Percentiles rank a stretch among this genome's conserved stretches.
phyloP scores from a whole-genome alignment of 306 rosid genomes.

The Castanospermum australe region DNA sequence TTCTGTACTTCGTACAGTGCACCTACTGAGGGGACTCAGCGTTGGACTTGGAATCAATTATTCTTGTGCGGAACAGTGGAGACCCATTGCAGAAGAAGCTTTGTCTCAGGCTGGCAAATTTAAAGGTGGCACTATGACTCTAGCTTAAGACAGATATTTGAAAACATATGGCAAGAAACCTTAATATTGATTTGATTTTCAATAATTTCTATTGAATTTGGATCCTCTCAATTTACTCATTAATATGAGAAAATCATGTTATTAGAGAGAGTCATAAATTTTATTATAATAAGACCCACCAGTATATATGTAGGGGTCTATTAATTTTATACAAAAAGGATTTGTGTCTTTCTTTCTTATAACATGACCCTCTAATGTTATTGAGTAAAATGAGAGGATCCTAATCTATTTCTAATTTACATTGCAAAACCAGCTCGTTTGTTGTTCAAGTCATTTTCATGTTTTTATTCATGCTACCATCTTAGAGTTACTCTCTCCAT shows the following conservation, averaged over 20 bases:
- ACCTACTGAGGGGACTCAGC: slow-evolving; percentile 90
- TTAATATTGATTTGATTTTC: not conserved
- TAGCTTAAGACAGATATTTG: not conserved
- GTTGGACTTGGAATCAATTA: slow-evolving; percentile 95
- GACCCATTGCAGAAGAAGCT: slow-evolving; percentile 93
- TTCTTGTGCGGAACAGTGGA: slow-evolving; percentile 97
- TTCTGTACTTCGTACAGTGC: slow-evolving; percentile 92
- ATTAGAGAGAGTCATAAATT: no score
- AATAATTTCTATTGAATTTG: slow-evolving; percentile 2
- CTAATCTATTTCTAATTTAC: no score
- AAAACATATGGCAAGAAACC: slow-evolving; percentile 13
- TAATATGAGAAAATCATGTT: no score
- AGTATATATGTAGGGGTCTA: no score
- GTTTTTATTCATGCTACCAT: no score
- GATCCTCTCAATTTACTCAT: no score
- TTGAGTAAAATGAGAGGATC: no score
- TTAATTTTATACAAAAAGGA: no score
- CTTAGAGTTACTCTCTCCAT: not conserved
- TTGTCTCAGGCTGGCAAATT: slow-evolving; percentile 66
- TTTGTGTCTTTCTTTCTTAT: no score
- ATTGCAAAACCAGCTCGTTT: slow-evolving; percentile 14
- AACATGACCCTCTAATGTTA: no score
- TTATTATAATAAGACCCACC: no score
- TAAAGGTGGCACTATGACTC: slow-evolving; percentile 54
- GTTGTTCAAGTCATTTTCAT: no score